Conservation (phyloP, 2,329 filamentous ascomycete genomes). For the Ophiostoma quercus region DNA sequence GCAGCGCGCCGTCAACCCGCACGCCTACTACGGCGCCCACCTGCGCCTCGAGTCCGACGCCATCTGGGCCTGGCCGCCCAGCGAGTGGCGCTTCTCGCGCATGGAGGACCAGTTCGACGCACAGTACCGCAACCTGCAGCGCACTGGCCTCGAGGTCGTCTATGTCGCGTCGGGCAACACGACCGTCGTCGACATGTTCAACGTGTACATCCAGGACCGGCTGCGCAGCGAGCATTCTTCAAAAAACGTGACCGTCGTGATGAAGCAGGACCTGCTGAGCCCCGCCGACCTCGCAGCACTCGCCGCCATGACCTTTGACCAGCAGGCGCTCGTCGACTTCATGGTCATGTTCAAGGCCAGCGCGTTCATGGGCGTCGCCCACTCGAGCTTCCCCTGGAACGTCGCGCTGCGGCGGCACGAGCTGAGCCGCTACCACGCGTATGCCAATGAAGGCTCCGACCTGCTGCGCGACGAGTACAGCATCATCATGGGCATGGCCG, state of each 20-base stretch:
- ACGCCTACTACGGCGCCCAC: slow-evolving; percentile 34
- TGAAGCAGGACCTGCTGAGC: slow-evolving; percentile 33
- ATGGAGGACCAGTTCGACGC: slow-evolving; percentile 33
- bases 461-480: slow-evolving; percentile 34
- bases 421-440: slow-evolving; percentile 31
- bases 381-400: slow-evolving; percentile 35
- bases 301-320: slow-evolving; percentile 33
- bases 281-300: slow-evolving; percentile 27
- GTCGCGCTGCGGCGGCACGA: slow-evolving; percentile 35
- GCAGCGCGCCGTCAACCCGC: slow-evolving; percentile 27
- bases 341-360: slow-evolving; percentile 34
- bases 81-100: slow-evolving; percentile 33
- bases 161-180: slow-evolving; percentile 34
- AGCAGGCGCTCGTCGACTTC: slow-evolving; percentile 35
- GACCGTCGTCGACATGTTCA: slow-evolving; percentile 31
- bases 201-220: slow-evolving; percentile 23
- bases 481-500: slow-evolving; percentile 33
- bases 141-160: slow-evolving; percentile 30
- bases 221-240: slow-evolving; percentile 6
- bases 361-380: slow-evolving; percentile 35
- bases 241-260: slow-evolving; percentile 32
- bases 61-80: slow-evolving; percentile 32
- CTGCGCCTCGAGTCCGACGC: slow-evolving; percentile 34
- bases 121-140: slow-evolving; percentile 30
- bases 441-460: slow-evolving; percentile 33